These are phyloP conservation scores for Phaffomyces antillensis DNA, from an alignment of 805 yeast species.

Conservation along the genomic window DNA sequence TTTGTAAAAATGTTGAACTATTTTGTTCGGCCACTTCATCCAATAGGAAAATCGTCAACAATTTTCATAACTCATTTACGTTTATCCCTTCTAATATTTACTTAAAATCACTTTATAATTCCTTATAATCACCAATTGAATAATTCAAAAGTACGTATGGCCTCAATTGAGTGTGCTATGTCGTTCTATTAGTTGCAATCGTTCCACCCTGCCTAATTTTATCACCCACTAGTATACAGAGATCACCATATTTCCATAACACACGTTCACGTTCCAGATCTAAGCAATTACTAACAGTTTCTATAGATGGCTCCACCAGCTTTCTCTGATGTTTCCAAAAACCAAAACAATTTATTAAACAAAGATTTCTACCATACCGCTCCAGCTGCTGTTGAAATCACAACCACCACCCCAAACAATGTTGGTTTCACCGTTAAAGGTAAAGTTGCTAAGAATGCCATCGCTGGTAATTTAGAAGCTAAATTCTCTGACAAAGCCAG, in stretches of 20 bases:
- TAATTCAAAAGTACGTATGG: background rate
- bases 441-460: slow-evolving; percentile 71
- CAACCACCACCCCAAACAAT: slow-evolving; percentile 94
- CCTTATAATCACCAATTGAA: background rate
- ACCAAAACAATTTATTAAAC: slow-evolving; percentile 82
- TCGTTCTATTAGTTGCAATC: too few relatives aligned
- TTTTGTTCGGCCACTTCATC: too few relatives aligned
- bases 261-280: background rate
- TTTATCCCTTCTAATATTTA: background rate
- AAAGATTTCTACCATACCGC: slow-evolving; percentile 91
- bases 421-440: slow-evolving; percentile 93
- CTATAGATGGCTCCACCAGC: slow-evolving; percentile 66
- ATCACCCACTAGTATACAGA: background rate
- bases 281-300: slow-evolving; percentile 1
- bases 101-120: background rate
- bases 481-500: slow-evolving; percentile 88
- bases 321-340: slow-evolving; percentile 88
- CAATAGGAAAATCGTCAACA: too few relatives aligned
- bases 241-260: too few relatives aligned
- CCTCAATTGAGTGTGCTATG: background rate
- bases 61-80: too few relatives aligned
- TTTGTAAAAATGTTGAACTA: too few relatives aligned
- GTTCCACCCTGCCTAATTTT: background rate
- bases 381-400: slow-evolving; percentile 81
- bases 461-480: slow-evolving; percentile 85